Percentiles rank a stretch among this genome's conserved stretches.
Conservation (phyloP, 345 rosid species). For the Aurinia saxatilis region DNA sequence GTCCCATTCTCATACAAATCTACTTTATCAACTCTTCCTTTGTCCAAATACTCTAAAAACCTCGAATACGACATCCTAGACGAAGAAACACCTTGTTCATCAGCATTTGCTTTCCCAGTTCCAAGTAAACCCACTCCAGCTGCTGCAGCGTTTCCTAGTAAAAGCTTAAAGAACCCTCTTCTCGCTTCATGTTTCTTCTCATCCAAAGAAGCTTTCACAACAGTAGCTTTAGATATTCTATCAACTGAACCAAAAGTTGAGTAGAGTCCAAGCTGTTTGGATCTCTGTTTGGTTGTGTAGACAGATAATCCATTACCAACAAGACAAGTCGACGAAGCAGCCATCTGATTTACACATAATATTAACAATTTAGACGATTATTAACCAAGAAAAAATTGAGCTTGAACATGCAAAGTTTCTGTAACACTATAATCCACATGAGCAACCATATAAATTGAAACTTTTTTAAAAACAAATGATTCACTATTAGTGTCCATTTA, state of each 20-base stretch:
- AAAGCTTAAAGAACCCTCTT: conserved; percentile 58
- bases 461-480: background rate
- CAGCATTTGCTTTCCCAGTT: conserved; percentile 65
- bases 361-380: background rate
- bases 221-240: conserved; percentile 32
- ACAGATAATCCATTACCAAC: conserved; percentile 44
- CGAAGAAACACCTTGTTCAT: conserved; percentile 91
- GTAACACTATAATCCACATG: background rate
- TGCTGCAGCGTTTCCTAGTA: conserved; percentile 55
- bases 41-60: conserved; percentile 86
- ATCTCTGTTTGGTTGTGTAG: conserved; percentile 25
- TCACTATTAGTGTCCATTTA: background rate
- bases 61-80: conserved; percentile 98
- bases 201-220: conserved; percentile 49
- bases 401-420: background rate
- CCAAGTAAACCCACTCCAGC: conserved; percentile 55
- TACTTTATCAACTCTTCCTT: conserved; percentile 74
- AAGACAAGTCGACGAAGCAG: conserved; percentile 60
- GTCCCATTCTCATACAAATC: conserved; percentile 96
- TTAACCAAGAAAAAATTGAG: background rate
- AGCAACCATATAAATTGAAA: background rate
- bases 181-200: conserved; percentile 50
- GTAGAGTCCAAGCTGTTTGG: conserved; percentile 30
- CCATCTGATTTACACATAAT: conserved; percentile 40
- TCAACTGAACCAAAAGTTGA: conserved; percentile 27